Conservation (phyloP, 306 rosid species). For the Sindora glabra region DNA sequence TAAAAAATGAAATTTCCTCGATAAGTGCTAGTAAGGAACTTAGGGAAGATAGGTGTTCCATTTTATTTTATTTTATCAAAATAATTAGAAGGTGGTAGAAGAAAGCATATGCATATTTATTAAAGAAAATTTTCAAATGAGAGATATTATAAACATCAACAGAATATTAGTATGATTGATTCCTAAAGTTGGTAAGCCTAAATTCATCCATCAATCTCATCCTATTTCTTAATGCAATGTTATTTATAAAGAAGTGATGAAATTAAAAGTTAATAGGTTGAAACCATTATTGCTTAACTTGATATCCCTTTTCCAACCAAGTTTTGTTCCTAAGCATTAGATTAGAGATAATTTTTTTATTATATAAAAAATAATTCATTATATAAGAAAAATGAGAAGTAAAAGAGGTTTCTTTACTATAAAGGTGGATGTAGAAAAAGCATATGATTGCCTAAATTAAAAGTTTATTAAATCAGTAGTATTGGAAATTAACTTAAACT, state of each 20-base stretch:
- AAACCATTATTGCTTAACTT: not conserved
- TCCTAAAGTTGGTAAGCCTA: not conserved
- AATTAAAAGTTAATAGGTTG: not conserved
- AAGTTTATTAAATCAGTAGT: no score
- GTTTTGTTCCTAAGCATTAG: not conserved
- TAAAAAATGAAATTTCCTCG: no score
- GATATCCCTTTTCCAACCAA: not conserved
- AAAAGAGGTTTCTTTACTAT: not conserved
- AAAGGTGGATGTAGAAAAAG: not conserved
- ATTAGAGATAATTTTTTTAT: not conserved
- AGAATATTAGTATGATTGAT: no score
- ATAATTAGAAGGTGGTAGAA: no score
- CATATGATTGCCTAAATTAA: not conserved
- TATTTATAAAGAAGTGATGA: no score
- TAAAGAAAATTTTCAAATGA: no score
- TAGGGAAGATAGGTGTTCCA: no score
- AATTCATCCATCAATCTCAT: not conserved
- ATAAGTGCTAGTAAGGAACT: no score
- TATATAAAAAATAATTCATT: not conserved
- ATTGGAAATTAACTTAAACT: not conserved
- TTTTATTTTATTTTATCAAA: no score
- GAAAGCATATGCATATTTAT: no score
- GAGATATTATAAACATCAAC: no score
- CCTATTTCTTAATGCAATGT: not conserved
- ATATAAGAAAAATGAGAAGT: not conserved